phyloP scores from a whole-genome alignment of 2,329 filamentous ascomycete genomes.

The Cladorrhinum sp. region DNA sequence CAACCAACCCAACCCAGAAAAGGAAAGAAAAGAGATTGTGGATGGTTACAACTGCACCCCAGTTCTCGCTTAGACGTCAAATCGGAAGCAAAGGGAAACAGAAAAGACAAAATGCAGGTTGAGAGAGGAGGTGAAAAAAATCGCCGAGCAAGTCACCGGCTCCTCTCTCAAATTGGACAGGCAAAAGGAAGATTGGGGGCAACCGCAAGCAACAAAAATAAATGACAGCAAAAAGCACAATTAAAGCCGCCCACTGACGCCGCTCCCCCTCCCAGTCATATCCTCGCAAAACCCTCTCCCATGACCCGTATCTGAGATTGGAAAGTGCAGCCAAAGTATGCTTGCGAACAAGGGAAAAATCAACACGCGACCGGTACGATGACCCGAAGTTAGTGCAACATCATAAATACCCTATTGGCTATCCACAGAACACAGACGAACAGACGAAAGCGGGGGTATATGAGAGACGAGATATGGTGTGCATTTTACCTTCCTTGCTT shows the following conservation, averaged over 20 bases:
- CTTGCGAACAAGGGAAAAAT: neutral
- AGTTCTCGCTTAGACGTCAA: constrained; percentile 1
- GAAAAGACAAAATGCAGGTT: neutral
- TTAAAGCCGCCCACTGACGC: constrained; percentile 1
- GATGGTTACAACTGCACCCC: neutral
- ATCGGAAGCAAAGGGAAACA: neutral
- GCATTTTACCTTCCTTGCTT: constrained; percentile 3
- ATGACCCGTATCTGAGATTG: neutral
- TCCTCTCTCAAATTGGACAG: neutral
- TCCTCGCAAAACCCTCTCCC: neutral
- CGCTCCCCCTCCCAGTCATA: neutral
- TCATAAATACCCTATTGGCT: constrained; percentile 30
- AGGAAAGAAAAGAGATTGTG: neutral
- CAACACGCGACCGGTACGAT: constrained; percentile 19
- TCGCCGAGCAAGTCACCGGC: constrained; percentile 7
- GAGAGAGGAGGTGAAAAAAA: neutral
- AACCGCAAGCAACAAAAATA: neutral
- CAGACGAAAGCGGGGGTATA: constrained; percentile 11
- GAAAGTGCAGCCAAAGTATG: neutral
- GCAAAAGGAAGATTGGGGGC: neutral
- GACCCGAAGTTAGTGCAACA: constrained; percentile 20
- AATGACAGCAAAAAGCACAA: neutral
- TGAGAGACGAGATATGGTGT: neutral
- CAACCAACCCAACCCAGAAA: neutral
- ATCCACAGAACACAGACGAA: constrained; percentile 15